Conservation (phyloP, 2,329 filamentous ascomycete genomes). For the Apiospora hydei region DNA sequence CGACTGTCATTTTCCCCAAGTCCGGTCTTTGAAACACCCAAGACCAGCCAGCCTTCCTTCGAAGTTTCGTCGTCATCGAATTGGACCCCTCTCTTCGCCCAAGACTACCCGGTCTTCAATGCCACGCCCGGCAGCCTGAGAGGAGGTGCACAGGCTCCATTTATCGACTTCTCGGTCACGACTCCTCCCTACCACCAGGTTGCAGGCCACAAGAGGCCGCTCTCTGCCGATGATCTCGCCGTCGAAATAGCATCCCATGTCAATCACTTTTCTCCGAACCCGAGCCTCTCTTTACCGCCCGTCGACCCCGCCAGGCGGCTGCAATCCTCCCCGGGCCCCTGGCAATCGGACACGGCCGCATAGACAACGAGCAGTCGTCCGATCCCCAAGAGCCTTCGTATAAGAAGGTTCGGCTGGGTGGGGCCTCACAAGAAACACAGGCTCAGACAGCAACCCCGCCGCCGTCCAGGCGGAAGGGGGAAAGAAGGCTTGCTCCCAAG, state of each 20-base stretch:
- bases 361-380: conserved; percentile 40
- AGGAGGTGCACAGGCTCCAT: conserved; percentile 53
- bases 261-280: conserved; percentile 64
- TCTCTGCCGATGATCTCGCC: conserved; percentile 58
- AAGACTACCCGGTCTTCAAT: conserved; percentile 72
- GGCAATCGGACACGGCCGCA: conserved; percentile 40
- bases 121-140: conserved; percentile 66
- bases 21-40: conserved; percentile 65
- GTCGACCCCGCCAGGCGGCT: conserved; percentile 66
- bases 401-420: conserved; percentile 56
- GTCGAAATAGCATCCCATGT: conserved; percentile 66
- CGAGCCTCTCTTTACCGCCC: conserved; percentile 61
- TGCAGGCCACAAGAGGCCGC: conserved; percentile 54
- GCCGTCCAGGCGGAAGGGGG: conserved; percentile 62
- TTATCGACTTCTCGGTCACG: conserved; percentile 52
- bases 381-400: conserved; percentile 42
- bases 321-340: conserved; percentile 61
- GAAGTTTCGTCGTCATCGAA: conserved; percentile 56
- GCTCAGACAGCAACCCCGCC: conserved; percentile 67
- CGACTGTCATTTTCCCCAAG: conserved; percentile 59
- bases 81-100: conserved; percentile 69
- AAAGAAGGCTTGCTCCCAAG: conserved; percentile 62
- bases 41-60: conserved; percentile 53
- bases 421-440: conserved; percentile 48
- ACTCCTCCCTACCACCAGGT: conserved; percentile 46